Evolutionary conservation across 2,329 filamentous ascomycete species (phyloP).

Genomic region (Calonectria naviculata): DNA sequence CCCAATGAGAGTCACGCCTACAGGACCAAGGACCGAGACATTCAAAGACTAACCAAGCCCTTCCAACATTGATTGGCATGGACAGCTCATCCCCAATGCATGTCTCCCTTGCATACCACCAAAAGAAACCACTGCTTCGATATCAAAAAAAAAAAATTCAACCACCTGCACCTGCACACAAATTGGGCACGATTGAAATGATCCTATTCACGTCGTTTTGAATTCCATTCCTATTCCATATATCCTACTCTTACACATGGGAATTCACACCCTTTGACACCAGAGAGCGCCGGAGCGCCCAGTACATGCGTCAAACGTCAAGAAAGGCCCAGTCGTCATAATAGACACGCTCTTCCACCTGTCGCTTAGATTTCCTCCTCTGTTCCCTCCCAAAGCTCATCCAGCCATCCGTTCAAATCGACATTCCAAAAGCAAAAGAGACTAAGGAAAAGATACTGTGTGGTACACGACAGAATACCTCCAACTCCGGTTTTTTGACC

Average conservation of each 20-base stretch:
- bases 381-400: slow-evolving; percentile 14
- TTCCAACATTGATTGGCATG: neutral
- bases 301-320: slow-evolving; percentile 20
- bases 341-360: slow-evolving; percentile 23
- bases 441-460: slow-evolving; percentile 30
- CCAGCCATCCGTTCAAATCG: slow-evolving; percentile 32
- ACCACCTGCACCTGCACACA: neutral
- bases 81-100: neutral
- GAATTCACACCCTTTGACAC: slow-evolving; percentile 13
- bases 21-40: neutral
- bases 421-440: slow-evolving; percentile 38
- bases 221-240: slow-evolving; percentile 21
- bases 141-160: too few relatives aligned
- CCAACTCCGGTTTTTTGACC: slow-evolving; percentile 41
- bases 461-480: slow-evolving; percentile 31
- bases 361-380: slow-evolving; percentile 13
- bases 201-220: slow-evolving; percentile 13
- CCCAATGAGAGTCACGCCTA: neutral
- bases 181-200: slow-evolving; percentile 12
- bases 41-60: neutral
- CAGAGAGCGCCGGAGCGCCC: slow-evolving; percentile 7
- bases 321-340: slow-evolving; percentile 28
- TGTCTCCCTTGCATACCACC: neutral
- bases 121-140: neutral
- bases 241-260: slow-evolving; percentile 20